A percentile compares a stretch with the other conserved stretches of the same genome.
Conservation (phyloP, 2,329 filamentous ascomycete species). For the Ophioceras dolichostomum region DNA sequence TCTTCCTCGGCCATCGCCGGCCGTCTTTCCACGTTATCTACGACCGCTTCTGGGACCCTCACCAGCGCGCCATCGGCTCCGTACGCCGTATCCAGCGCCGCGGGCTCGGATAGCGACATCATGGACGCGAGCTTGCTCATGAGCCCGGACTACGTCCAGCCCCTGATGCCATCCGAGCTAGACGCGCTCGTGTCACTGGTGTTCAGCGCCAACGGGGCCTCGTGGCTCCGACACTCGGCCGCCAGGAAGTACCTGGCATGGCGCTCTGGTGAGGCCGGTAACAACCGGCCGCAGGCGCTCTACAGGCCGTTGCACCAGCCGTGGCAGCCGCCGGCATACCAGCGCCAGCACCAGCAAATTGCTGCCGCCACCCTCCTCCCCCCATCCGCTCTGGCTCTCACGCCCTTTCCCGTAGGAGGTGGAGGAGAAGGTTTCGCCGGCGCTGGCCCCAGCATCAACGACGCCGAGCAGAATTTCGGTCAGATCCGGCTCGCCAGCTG, state of each 20-base stretch:
- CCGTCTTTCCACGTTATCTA: no score
- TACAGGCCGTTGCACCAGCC: slow-evolving; percentile 20
- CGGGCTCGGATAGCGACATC: slow-evolving; percentile 59
- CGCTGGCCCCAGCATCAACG: slow-evolving; percentile 5
- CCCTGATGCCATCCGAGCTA: slow-evolving; percentile 67
- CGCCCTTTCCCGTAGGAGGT: no score
- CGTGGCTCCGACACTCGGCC: slow-evolving; percentile 71
- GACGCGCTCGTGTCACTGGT: slow-evolving; percentile 54
- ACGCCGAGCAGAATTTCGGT: slow-evolving; percentile 19
- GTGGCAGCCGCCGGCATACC: slow-evolving; percentile 25
- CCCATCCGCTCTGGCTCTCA: no score
- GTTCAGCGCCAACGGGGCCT: slow-evolving; percentile 65
- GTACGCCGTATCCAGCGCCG: slow-evolving; percentile 68
- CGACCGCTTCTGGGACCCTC: no score
- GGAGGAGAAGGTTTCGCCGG: no score
- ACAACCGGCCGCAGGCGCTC: slow-evolving; percentile 18
- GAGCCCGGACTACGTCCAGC: slow-evolving; percentile 81
- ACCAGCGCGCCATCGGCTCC: slow-evolving; percentile 34
- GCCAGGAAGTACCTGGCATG: slow-evolving; percentile 72
- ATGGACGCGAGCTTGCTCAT: slow-evolving; percentile 93
- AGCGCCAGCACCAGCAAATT: slow-evolving; percentile 43
- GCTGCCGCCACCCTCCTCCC: no score
- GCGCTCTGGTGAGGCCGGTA: slow-evolving; percentile 25
- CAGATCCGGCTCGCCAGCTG: slow-evolving; percentile 64
- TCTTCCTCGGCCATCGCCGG: slow-evolving; percentile 14